phyloP scores from a whole-genome alignment of 106 monocot species.

The Dactylorhiza incarnata region DNA sequence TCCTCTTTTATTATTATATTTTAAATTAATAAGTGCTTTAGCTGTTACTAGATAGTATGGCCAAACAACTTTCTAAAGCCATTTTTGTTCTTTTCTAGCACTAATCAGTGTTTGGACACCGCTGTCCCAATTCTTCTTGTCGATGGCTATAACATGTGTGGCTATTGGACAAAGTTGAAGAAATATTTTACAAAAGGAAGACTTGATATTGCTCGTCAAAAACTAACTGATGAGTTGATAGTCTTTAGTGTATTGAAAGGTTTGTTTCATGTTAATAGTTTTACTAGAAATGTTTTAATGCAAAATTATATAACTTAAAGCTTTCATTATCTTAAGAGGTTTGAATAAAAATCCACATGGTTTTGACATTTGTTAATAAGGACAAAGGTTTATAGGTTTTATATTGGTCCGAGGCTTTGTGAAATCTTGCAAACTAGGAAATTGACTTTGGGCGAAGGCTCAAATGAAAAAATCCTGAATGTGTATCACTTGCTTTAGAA shows the following conservation, averaged over 20 bases:
- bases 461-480: too few species aligned
- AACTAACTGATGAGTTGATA: conserved; percentile 80
- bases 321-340: background rate
- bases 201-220: conserved; percentile 77
- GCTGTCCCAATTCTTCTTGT: conserved; percentile 84
- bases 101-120: conserved; percentile 66
- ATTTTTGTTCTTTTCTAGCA: conserved; percentile 47
- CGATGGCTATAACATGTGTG: conserved; percentile 96
- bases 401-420: too few species aligned
- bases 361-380: too few species aligned
- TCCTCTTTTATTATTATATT: conserved; percentile 10
- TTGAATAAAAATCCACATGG: too few species aligned
- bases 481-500: too few species aligned
- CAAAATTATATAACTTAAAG: background rate
- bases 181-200: conserved; percentile 86
- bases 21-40: conserved; percentile 4
- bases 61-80: conserved; percentile 7
- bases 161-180: conserved; percentile 91
- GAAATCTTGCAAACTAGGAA: too few species aligned
- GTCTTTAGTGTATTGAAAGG: conserved; percentile 76
- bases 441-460: too few species aligned
- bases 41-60: background rate
- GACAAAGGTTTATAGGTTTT: too few species aligned
- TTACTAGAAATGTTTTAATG: background rate
- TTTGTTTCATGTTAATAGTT: conserved; percentile 17